Evolutionary conservation across 2,329 filamentous ascomycete species (phyloP).

Genomic region (Sporothrix globosa): DNA sequence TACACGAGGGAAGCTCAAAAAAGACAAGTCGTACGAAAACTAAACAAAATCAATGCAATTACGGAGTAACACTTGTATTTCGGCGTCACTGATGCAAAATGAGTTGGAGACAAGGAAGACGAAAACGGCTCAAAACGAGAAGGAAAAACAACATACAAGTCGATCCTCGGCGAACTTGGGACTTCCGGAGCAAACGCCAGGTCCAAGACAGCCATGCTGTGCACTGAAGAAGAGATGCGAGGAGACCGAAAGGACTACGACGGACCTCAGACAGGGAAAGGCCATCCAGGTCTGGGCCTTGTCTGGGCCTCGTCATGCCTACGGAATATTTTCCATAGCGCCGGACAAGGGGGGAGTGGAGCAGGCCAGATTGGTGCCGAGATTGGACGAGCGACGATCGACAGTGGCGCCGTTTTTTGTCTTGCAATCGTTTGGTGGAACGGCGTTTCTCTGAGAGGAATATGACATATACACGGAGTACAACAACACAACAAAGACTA

Average conservation of each 20-base stretch:
- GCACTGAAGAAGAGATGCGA: background rate
- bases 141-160: background rate
- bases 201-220: constrained; percentile 17
- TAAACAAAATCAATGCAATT: background rate
- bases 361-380: constrained; percentile 22
- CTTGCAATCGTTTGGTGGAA: background rate
- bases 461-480: too few relatives aligned
- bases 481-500: background rate
- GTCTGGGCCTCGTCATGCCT: constrained; percentile 2
- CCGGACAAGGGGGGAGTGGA: constrained; percentile 3
- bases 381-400: constrained; percentile 27
- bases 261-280: background rate
- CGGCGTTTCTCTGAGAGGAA: too few relatives aligned
- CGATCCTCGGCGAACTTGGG: constrained; percentile 16
- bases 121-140: background rate
- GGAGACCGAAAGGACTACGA: background rate
- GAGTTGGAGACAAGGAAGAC: background rate
- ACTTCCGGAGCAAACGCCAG: constrained; percentile 21
- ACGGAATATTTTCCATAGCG: constrained; percentile 7
- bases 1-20: too few relatives aligned
- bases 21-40: background rate
- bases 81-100: background rate
- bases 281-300: background rate
- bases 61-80: background rate
- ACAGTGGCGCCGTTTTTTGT: constrained; percentile 19